Base-by-base conservation (phyloP, 176 grass and related monocot species). In the Musa schizocarpa region DNA sequence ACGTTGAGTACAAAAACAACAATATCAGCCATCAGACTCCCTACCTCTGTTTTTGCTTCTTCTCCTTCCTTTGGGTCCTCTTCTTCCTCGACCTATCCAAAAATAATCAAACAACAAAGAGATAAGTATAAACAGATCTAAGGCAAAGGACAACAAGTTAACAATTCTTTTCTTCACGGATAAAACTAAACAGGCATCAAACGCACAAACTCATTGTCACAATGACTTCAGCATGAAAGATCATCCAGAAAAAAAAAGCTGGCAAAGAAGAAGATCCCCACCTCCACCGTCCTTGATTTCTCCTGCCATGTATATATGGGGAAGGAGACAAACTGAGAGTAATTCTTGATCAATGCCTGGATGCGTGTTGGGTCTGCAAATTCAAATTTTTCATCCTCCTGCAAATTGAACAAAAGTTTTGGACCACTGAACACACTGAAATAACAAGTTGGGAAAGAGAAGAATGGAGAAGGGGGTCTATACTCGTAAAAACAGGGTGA, bases 261-360 rank as follows among this genome's bases (percentile, higher is more conserved):
- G 19, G 11, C 19, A 61, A 17, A 61, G 17, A 6, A n/a, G 17
- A n/a, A 17, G 1, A 61, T 4, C 52, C 62, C 17, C 68, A 96
- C 92, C 88, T 96, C 92, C 76, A 91, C 83, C 57, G 92, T 91
- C 84, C 86, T 82, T 59, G 92, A 96, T 85, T 96, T 96, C 77
- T 96, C 92, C 68, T 91, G 88, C 82, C 88, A 96, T 62, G 89
- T 92, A 74, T 90, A 92, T 80, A 96, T 96, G n/a, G 92, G 92
- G 76, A 96, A 96, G 43, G 92, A 92, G 1, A 96, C 92, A 82
- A 92, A 92, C 74, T 96, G 92, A 27, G 89, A 92, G 66, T 92
- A 92, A 76, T 96, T 96, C 78, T 96, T 96, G 58, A 96, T 89
- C 80, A 96, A 73, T 78, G 83, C 85, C 82, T 96, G 87, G 62